A percentile compares a stretch with the other conserved stretches of the same genome.
These are phyloP conservation scores for Capsicum rhomboideum DNA, from an alignment of 257 asterid genomes.

Conservation along the genomic window DNA sequence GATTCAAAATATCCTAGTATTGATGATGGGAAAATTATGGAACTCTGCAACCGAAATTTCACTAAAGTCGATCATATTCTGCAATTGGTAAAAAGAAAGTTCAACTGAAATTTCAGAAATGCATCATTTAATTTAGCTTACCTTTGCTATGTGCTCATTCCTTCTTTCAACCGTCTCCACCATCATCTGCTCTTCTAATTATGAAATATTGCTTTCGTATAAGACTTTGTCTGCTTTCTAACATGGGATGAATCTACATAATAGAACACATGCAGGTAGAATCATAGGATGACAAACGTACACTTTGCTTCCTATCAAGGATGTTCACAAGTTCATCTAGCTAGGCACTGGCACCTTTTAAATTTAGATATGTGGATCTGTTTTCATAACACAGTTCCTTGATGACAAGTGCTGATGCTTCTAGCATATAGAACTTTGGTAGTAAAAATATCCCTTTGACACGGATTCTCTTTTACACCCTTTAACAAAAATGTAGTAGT, in stretches of 20 bases:
- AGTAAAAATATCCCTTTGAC: neutral
- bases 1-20: no score
- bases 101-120: no score
- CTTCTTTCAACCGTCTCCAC: neutral
- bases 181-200: slow-evolving; percentile 1
- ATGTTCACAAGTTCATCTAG: no score
- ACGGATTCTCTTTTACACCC: neutral
- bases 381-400: neutral
- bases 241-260: slow-evolving; percentile 3
- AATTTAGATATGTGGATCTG: neutral
- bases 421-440: neutral
- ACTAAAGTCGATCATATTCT: no score
- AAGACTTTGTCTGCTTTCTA: neutral
- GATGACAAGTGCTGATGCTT: neutral
- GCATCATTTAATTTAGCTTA: neutral
- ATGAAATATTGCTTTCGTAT: neutral
- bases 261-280: slow-evolving; percentile 12
- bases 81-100: no score
- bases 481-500: neutral
- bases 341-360: no score
- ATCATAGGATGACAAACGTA: neutral
- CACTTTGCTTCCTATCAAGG: neutral
- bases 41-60: no score
- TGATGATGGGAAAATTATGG: no score
- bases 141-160: neutral